These are phyloP conservation scores for Claviceps sorghi DNA, from an alignment of 2,329 filamentous ascomycete genomes.

Conservation along the genomic window DNA sequence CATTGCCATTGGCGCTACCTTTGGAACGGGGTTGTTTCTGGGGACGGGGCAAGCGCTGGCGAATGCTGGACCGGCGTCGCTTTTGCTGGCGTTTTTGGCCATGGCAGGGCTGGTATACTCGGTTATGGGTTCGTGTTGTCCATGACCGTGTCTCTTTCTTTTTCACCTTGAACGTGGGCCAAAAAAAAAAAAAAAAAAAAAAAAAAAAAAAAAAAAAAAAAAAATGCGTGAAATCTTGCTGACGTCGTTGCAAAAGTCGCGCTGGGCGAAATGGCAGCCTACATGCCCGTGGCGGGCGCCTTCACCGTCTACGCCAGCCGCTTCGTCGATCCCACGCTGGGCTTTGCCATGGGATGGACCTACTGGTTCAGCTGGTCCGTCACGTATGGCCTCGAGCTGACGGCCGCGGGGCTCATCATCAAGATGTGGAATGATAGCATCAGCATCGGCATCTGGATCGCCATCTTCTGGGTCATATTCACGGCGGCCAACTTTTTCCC, in stretches of 20 bases:
- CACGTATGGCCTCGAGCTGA: conserved; percentile 59
- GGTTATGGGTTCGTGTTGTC: conserved; percentile 43
- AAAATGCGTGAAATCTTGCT: background rate
- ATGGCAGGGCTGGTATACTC: conserved; percentile 60
- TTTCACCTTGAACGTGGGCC: too few relatives aligned
- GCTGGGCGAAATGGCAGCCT: conserved; percentile 61
- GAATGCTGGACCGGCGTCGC: conserved; percentile 49
- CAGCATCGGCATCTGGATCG: conserved; percentile 57
- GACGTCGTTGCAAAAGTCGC: conserved; percentile 13
- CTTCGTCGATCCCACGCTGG: conserved; percentile 57
- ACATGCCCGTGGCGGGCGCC: conserved; percentile 60
- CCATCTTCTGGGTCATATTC: conserved; percentile 58
- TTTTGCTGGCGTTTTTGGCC: conserved; percentile 53
- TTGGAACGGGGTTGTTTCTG: conserved; percentile 61
- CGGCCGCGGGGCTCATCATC: conserved; percentile 58
- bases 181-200: background rate
- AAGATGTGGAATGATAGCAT: conserved; percentile 55
- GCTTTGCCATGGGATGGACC: conserved; percentile 69
- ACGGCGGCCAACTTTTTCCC: conserved; percentile 56
- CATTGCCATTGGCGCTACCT: conserved; percentile 44
- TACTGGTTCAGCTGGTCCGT: conserved; percentile 71
- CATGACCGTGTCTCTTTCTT: background rate
- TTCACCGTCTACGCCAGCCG: conserved; percentile 65
- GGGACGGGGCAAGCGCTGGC: conserved; percentile 49
- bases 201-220: background rate